These are phyloP conservation scores for Kwoniella bestiolae DNA, from an alignment of 768 basidiomycete species.

Conservation along the genomic window DNA sequence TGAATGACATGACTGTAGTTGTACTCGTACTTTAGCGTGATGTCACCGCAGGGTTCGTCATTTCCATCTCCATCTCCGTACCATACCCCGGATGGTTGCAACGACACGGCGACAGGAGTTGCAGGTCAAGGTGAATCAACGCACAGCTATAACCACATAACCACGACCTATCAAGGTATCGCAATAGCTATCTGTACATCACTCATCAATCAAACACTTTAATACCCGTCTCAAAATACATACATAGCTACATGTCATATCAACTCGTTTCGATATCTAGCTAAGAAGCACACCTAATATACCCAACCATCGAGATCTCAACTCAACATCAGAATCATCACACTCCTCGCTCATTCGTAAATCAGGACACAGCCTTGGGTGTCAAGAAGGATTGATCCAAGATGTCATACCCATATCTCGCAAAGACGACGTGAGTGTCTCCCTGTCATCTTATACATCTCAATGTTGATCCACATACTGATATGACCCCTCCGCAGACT, in stretches of 20 bases:
- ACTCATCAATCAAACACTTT: neutral
- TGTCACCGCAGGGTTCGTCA: slow-evolving; percentile 14
- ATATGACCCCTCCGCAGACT: slow-evolving; percentile 27
- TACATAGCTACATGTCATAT: too few species aligned
- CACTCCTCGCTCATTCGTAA: too few species aligned
- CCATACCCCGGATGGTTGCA: neutral
- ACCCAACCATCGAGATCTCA: too few species aligned
- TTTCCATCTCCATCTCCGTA: too few species aligned
- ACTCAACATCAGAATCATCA: too few species aligned
- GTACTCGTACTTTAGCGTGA: slow-evolving; percentile 4
- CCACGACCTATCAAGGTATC: neutral
- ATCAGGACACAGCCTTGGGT: too few species aligned
- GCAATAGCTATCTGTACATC: neutral
- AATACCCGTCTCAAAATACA: too few species aligned
- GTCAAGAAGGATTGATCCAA: slow-evolving; percentile 1
- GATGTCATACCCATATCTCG: slow-evolving; percentile 55
- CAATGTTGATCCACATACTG: neutral
- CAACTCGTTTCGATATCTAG: too few species aligned
- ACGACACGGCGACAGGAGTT: too few species aligned
- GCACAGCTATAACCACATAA: neutral
- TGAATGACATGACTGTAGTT: too few species aligned
- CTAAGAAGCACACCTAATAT: too few species aligned
- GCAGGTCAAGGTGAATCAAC: too few species aligned
- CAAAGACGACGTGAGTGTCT: slow-evolving; percentile 48
- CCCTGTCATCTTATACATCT: neutral